These are phyloP conservation scores for Rhizoclosmatium sp. DNA, from an alignment of 192 early-diverging fungal species.

Conservation along the genomic window DNA sequence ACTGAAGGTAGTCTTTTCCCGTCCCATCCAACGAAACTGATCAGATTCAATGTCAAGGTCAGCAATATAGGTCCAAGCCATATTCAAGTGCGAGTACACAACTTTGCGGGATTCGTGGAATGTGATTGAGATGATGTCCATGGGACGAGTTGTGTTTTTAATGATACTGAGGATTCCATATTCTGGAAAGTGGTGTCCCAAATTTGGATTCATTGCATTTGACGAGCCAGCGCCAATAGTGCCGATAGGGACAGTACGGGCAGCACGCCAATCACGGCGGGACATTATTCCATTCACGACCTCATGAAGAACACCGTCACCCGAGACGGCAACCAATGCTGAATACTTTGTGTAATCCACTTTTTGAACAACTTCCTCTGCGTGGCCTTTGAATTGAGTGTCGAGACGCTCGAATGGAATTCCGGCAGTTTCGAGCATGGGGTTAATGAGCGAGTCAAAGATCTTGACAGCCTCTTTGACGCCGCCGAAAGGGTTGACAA, in stretches of 20 bases:
- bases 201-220: conserved; percentile 56
- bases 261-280: conserved; percentile 67
- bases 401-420: conserved; percentile 45
- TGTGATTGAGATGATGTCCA: conserved; percentile 54
- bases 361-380: conserved; percentile 9
- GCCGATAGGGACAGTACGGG: conserved; percentile 67
- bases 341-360: conserved; percentile 59
- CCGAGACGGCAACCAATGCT: conserved; percentile 72
- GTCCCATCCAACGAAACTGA: conserved; percentile 52
- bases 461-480: conserved; percentile 67
- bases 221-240: conserved; percentile 60
- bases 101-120: conserved; percentile 41
- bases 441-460: conserved; percentile 62
- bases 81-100: conserved; percentile 52
- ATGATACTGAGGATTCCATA: conserved; percentile 50
- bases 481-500: conserved; percentile 81
- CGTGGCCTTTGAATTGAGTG: conserved; percentile 24
- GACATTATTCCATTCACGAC: conserved; percentile 81
- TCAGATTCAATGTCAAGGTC: conserved; percentile 63
- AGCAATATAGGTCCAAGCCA: conserved; percentile 57
- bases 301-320: conserved; percentile 86
- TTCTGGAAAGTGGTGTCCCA: conserved; percentile 44
- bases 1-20: conserved; percentile 45
- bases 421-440: conserved; percentile 71
- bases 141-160: conserved; percentile 45